phyloP scores from a whole-genome alignment of 345 rosid species.

The Noccaea bulbosa region DNA sequence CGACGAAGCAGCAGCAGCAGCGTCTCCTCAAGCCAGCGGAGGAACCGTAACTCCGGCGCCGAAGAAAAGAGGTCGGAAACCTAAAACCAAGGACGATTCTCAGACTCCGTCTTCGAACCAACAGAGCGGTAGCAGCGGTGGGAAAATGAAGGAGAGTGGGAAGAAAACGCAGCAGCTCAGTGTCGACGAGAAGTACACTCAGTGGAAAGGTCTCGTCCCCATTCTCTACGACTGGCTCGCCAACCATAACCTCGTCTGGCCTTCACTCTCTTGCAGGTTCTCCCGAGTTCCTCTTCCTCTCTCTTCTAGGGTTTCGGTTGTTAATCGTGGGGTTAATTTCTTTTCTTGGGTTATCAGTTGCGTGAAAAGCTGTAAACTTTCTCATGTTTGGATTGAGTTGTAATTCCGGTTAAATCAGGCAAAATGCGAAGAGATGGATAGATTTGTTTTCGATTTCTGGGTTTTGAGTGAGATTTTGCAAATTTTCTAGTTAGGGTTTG shows the following conservation, averaged over 20 bases:
- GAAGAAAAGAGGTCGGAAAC: constrained; percentile 94
- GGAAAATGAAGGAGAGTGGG: constrained; percentile 41
- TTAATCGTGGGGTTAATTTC: neutral
- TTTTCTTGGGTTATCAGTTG: neutral
- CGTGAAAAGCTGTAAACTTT: neutral
- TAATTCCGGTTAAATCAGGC: neutral
- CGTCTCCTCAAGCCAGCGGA: constrained; percentile 41
- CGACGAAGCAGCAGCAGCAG: constrained; percentile 48
- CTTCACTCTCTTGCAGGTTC: constrained; percentile 98
- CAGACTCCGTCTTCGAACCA: constrained; percentile 50
- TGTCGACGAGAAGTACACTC: constrained; percentile 88
- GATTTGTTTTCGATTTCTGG: constrained; percentile 7
- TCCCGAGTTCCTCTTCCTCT: neutral
- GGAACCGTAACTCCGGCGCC: constrained; percentile 46
- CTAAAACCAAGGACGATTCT: constrained; percentile 78
- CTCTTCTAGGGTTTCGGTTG: constrained; percentile 42
- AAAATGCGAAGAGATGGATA: neutral
- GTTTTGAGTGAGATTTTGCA: constrained; percentile 11
- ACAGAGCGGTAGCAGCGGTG: constrained; percentile 34
- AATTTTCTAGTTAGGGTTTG: constrained; percentile 34
- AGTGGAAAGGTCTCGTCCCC: constrained; percentile 94
- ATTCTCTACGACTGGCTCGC: constrained; percentile 99
- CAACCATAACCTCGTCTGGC: constrained; percentile 99
- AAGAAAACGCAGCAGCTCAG: constrained; percentile 54
- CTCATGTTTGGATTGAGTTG: neutral